phyloP scores from a whole-genome alignment of 345 rosid genomes.

The Linum tenue region DNA sequence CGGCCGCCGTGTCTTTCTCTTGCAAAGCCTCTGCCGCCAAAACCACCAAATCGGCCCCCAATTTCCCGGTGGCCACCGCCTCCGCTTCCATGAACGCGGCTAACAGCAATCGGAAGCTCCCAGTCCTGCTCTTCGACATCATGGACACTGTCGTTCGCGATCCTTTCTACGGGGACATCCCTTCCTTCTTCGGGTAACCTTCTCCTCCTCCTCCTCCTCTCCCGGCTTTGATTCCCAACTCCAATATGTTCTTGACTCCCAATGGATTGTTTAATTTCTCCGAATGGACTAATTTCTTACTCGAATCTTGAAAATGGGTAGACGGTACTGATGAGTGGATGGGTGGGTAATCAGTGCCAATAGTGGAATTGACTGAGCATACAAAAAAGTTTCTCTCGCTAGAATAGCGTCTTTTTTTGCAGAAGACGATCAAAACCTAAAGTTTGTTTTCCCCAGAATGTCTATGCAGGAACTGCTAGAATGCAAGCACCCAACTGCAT shows the following conservation, averaged over 20 bases:
- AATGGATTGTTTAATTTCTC: not conserved
- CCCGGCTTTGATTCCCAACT: not conserved
- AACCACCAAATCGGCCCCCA: slow-evolving; percentile 12
- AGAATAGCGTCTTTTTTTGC: no score
- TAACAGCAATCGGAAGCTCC: slow-evolving; percentile 41
- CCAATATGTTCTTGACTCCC: no score
- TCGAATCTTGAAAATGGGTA: no score
- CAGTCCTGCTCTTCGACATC: slow-evolving; percentile 81
- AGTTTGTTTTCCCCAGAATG: slow-evolving; percentile 47
- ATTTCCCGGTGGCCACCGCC: not conserved
- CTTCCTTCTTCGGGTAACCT: slow-evolving; percentile 65
- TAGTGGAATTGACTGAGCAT: no score
- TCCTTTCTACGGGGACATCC: slow-evolving; percentile 79
- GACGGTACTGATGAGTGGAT: no score
- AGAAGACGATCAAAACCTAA: no score
- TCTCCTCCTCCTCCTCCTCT: not conserved
- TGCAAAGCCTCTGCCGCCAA: slow-evolving; percentile 1
- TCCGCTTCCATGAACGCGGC: slow-evolving; percentile 4
- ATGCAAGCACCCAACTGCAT: slow-evolving; percentile 74
- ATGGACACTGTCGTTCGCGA: slow-evolving; percentile 98
- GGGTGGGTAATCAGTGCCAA: no score
- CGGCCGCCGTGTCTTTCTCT: not conserved
- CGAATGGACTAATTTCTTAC: not conserved
- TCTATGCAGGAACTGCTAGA: slow-evolving; percentile 63
- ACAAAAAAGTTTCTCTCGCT: no score